Conservation (phyloP, 2,329 filamentous ascomycete species). For the Aspergillus calidoustus region DNA sequence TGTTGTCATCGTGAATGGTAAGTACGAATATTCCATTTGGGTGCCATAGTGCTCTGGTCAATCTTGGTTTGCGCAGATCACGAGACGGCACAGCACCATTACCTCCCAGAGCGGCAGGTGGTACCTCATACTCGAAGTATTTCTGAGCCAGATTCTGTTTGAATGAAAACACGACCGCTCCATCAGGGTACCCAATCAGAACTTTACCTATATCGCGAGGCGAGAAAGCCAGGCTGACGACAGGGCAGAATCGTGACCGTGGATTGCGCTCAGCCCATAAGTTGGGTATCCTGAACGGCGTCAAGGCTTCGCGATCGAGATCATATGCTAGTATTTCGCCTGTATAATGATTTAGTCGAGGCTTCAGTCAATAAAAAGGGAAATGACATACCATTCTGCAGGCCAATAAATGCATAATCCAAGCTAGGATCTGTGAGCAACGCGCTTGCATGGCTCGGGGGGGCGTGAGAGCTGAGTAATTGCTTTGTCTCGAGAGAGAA, state of each 20-base stretch:
- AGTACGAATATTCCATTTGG: constrained; percentile 88
- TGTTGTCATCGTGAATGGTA: constrained; percentile 87
- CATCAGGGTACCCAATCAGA: constrained; percentile 86
- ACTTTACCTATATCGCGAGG: constrained; percentile 91
- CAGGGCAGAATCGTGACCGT: constrained; percentile 63
- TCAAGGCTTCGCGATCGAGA: constrained; percentile 76
- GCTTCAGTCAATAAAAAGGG: background rate
- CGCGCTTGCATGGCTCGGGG: constrained; percentile 74
- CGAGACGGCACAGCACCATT: constrained; percentile 67
- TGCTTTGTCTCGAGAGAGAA: constrained; percentile 77
- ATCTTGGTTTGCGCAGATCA: constrained; percentile 68
- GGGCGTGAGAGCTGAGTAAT: constrained; percentile 70
- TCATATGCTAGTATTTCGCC: constrained; percentile 92
- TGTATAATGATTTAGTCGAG: constrained; percentile 20
- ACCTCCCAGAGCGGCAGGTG: constrained; percentile 80
- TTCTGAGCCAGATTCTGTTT: constrained; percentile 82
- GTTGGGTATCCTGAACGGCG: constrained; percentile 82
- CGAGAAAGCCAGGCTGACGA: constrained; percentile 83
- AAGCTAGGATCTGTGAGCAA: constrained; percentile 85
- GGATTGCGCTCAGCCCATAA: constrained; percentile 79
- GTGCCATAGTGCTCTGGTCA: constrained; percentile 91
- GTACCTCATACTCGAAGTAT: constrained; percentile 82
- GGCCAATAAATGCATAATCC: constrained; percentile 88
- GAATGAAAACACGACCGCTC: constrained; percentile 89
- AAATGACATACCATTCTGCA: constrained; percentile 63